Base-by-base conservation (phyloP, 2,329 filamentous ascomycete species). In the Colletotrichum nymphaeae region DNA sequence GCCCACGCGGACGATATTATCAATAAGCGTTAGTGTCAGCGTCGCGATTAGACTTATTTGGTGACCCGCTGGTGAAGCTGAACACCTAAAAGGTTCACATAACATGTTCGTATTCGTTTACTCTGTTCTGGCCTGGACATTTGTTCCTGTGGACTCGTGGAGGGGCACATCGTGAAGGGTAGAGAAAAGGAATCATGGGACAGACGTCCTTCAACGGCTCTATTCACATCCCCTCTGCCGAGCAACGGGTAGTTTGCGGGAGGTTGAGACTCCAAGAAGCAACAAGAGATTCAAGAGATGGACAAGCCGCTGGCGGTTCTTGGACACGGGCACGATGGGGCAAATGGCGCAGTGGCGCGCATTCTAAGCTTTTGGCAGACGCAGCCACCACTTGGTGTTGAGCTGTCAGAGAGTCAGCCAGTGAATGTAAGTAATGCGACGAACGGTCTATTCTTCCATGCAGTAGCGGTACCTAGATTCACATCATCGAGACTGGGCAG, bases 51-150 rank as follows among this genome's bases (percentile, higher is more conserved):
- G 60, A 22, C 46, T 30, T 56, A 12, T 28, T 49, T 2, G n/a
- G 14, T n/a, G 53, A n/a, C 60, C 46, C 66, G 37, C 52, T 24
- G 30, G 28, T 49, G 42, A 24, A 58, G 28, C 59, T 26, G 42
- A 12, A 71, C 35, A 70, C 71, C 60, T 70, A 73, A 70, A 49
- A 66, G 71, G 60, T 64, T 73, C 56, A 46, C 46, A 60, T 70
- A 73, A 70, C 46, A 22, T 57, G 46, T 70, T 71, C 67, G 70
- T 73, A 63, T 26, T 37, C 30, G 8, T 42, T 42, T 16, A 7
- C 49, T 19, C 30, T 37, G 30, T 9, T 5, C 49, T 30, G 55
- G 35, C 28, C 30, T 24, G 56, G 9, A 16, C 8, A 8, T 26
- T 19, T 12, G 59, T 30, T 22, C 22, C n/a, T 55, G 52, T 55